These are phyloP conservation scores for Plasmodiophora brassicae DNA, from an alignment of 208 protist species.

Conservation along the genomic window DNA sequence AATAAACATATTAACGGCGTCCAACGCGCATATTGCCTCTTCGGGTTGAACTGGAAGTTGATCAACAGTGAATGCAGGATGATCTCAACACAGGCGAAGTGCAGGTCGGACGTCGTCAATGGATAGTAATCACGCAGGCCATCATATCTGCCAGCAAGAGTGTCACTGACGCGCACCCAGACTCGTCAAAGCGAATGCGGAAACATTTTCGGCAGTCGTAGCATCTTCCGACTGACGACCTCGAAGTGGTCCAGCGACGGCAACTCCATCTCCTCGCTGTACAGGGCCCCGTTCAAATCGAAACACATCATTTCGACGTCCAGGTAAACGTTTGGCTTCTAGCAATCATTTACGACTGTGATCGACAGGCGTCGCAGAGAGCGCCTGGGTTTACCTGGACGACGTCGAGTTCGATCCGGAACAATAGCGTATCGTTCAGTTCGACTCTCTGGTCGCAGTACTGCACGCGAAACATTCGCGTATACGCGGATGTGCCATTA, in stretches of 20 bases:
- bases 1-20: too few relatives aligned
- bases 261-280: not conserved
- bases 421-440: not conserved
- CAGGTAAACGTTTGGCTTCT: not conserved
- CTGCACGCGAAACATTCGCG: not conserved
- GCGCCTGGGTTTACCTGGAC: not conserved
- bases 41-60: not conserved
- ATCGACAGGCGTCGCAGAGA: not conserved
- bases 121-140: not conserved
- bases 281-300: not conserved
- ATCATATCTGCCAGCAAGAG: not conserved
- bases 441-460: not conserved
- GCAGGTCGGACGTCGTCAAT: not conserved
- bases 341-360: not conserved
- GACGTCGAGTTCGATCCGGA: not conserved
- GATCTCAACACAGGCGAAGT: not conserved
- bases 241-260: not conserved
- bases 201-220: not conserved
- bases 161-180: not conserved
- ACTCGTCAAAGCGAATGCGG: not conserved
- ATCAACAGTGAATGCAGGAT: not conserved
- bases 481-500: not conserved
- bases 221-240: not conserved
- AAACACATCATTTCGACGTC: not conserved
- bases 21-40: not conserved